These are phyloP conservation scores for Sporothrix dimorphospora DNA, from an alignment of 2,329 filamentous ascomycete genomes.

Conservation along the genomic window DNA sequence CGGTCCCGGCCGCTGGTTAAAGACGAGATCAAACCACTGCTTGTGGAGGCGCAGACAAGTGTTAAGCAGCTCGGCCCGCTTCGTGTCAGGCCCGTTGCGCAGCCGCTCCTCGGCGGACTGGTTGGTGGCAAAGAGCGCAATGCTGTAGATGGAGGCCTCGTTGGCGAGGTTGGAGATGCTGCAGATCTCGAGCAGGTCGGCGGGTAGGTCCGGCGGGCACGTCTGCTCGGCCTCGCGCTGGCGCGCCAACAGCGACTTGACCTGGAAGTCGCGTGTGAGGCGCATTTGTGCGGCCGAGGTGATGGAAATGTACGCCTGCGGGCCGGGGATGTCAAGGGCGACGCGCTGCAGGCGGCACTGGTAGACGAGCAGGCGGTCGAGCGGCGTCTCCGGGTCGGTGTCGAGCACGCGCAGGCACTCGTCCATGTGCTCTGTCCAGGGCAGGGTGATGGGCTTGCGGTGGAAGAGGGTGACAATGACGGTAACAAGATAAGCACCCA, in stretches of 20 bases:
- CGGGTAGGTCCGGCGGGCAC: not conserved
- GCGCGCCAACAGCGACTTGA: not conserved
- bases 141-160: slow-evolving; percentile 23
- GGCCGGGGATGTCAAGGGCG: not conserved
- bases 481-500: slow-evolving; percentile 22
- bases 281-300: slow-evolving; percentile 16
- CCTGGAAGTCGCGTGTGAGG: slow-evolving; percentile 25
- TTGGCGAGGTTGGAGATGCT: slow-evolving; percentile 15
- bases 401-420: slow-evolving; percentile 54
- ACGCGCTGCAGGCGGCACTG: slow-evolving; percentile 29
- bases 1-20: not conserved
- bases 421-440: slow-evolving; percentile 62
- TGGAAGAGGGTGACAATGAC: slow-evolving; percentile 26
- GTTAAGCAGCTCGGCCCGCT: slow-evolving; percentile 9
- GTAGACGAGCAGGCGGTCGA: slow-evolving; percentile 26
- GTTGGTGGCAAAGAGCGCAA: slow-evolving; percentile 3
- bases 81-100: slow-evolving; percentile 15
- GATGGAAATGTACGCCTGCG: not conserved
- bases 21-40: slow-evolving; percentile 19
- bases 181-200: slow-evolving; percentile 20
- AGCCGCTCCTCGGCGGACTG: slow-evolving; percentile 3
- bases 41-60: slow-evolving; percentile 23
- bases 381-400: slow-evolving; percentile 18
- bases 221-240: slow-evolving; percentile 13
- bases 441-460: slow-evolving; percentile 51